Evolutionary conservation across 179 eudicot species (phyloP).

Genomic region (Camellia oleifera): DNA sequence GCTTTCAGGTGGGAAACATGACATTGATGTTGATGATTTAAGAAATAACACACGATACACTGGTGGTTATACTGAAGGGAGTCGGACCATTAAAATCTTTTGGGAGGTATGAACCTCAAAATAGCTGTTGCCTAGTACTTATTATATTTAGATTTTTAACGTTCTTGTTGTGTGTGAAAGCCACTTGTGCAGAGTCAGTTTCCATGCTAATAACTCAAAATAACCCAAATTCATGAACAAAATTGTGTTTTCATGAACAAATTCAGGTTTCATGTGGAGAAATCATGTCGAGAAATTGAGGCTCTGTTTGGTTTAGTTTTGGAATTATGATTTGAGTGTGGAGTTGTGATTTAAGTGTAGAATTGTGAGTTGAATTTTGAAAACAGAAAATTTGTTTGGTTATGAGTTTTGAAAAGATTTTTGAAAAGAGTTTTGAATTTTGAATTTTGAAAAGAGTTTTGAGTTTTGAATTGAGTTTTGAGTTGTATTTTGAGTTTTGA

Average conservation of each 20-base stretch:
- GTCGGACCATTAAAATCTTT: conserved; percentile 82
- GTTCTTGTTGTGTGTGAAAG: conserved; percentile 11
- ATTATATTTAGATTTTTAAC: background rate
- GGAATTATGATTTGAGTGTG: no score
- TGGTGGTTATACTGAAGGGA: conserved; percentile 91
- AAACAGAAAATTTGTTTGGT: no score
- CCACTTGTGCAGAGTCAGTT: background rate
- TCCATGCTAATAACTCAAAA: background rate
- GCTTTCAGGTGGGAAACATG: conserved; percentile 93
- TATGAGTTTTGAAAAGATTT: no score
- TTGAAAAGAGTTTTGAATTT: no score
- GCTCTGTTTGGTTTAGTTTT: no score
- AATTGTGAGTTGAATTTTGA: no score
- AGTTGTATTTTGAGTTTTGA: no score
- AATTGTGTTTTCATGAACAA: background rate
- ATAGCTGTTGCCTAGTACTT: background rate
- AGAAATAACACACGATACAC: conserved; percentile 76
- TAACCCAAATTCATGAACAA: background rate
- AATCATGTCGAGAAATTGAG: no score
- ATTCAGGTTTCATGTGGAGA: background rate
- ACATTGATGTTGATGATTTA: conserved; percentile 86
- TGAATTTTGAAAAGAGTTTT: no score
- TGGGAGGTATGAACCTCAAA: conserved; percentile 70
- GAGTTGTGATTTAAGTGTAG: no score
- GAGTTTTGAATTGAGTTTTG: no score